Evolutionary conservation across 768 basidiomycete species (phyloP).

Genomic region (Hypsizygus marmoreus): DNA sequence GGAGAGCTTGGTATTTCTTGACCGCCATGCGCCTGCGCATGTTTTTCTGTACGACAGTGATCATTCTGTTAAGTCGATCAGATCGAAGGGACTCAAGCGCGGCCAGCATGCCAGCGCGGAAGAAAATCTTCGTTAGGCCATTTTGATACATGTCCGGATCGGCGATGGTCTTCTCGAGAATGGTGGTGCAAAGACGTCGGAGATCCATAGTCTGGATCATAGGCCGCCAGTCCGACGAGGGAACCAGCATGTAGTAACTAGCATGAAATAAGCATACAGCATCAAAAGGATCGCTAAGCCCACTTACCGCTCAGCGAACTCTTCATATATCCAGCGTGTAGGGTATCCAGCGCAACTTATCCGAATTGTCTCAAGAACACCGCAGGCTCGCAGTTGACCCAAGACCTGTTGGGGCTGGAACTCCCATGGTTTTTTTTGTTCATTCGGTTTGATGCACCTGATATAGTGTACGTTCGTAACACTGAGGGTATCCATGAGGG

Average conservation of each 20-base stretch:
- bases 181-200: conserved; percentile 76
- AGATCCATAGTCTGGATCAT: conserved; percentile 85
- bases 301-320: conserved; percentile 93
- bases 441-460: conserved; percentile 99
- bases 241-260: conserved; percentile 97
- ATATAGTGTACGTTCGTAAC: conserved; percentile 99
- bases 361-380: conserved; percentile 97
- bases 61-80: conserved; percentile 84
- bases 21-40: conserved; percentile 85
- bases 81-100: conserved; percentile 90
- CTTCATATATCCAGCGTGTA: conserved; percentile 96
- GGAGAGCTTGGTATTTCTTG: conserved; percentile 73
- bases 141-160: conserved; percentile 97
- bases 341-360: conserved; percentile 99
- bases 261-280: conserved; percentile 16
- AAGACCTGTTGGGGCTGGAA: conserved; percentile 95
- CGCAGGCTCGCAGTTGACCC: conserved; percentile 93
- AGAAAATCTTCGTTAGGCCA: conserved; percentile 98
- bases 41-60: conserved; percentile 97
- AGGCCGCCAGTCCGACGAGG: conserved; percentile 82
- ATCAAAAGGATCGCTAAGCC: neutral
- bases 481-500: conserved; percentile 95
- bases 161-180: conserved; percentile 84
- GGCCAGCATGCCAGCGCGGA: conserved; percentile 98
- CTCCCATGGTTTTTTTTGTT: conserved; percentile 95